A percentile compares a stretch with the other conserved stretches of the same genome.
These are phyloP conservation scores for Favolaschia claudopus DNA, from an alignment of 768 basidiomycete species.

Conservation along the genomic window DNA sequence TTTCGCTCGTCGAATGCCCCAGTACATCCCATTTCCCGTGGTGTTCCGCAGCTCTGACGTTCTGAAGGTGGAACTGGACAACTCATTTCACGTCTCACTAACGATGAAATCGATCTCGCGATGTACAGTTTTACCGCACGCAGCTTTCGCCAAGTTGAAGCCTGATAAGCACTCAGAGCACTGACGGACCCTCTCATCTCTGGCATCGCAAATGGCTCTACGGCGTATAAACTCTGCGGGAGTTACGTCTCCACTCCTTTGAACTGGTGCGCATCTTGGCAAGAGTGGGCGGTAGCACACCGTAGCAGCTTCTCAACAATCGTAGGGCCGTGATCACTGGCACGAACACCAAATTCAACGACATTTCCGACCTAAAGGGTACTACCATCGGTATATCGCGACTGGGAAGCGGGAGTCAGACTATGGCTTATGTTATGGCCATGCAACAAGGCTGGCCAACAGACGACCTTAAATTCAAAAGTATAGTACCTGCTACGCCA, in stretches of 20 bases:
- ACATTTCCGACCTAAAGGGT: slow-evolving; percentile 77
- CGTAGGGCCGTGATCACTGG: slow-evolving; percentile 93
- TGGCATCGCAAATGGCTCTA: slow-evolving; percentile 89
- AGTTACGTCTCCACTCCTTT: slow-evolving; percentile 91
- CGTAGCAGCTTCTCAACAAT: neutral
- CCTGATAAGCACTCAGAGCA: slow-evolving; percentile 56
- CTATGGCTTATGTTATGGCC: slow-evolving; percentile 97
- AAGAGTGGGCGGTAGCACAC: neutral
- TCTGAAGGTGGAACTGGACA: slow-evolving; percentile 85
- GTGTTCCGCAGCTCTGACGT: no score
- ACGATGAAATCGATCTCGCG: slow-evolving; percentile 82
- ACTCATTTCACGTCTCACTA: slow-evolving; percentile 75
- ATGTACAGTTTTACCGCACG: slow-evolving; percentile 57
- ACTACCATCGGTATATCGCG: slow-evolving; percentile 91
- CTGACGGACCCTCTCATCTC: slow-evolving; percentile 92
- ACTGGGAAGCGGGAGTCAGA: slow-evolving; percentile 88
- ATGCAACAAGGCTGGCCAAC: slow-evolving; percentile 84
- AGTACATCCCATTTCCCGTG: no score
- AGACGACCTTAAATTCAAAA: slow-evolving; percentile 71
- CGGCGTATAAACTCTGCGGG: slow-evolving; percentile 90
- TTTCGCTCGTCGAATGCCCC: slow-evolving; percentile 89
- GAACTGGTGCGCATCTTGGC: slow-evolving; percentile 66
- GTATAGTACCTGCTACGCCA: slow-evolving; percentile 43
- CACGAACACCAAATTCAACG: slow-evolving; percentile 70
- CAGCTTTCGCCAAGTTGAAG: neutral